Evolutionary conservation across 2,329 filamentous ascomycete species (phyloP).

Genomic region (Diaporthe sp.): DNA sequence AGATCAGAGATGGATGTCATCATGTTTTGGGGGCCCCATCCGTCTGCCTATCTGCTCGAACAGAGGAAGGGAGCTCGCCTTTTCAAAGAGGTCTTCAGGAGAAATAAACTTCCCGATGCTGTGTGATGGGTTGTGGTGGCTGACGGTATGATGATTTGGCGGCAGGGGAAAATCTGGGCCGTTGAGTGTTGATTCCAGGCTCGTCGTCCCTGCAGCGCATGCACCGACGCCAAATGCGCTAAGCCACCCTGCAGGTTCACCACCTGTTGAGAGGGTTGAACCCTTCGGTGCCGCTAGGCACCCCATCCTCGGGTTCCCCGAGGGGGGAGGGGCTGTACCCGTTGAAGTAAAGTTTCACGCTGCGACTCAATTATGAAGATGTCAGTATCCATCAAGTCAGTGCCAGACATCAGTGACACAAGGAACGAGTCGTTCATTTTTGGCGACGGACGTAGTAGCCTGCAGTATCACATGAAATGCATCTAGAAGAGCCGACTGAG

Average conservation of each 20-base stretch:
- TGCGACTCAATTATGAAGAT: background rate
- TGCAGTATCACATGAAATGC: background rate
- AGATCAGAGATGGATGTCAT: constrained; percentile 30
- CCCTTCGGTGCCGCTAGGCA: background rate
- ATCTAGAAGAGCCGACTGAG: background rate
- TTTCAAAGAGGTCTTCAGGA: background rate
- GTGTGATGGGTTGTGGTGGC: background rate
- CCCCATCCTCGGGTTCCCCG: too few species aligned
- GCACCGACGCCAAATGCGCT: constrained; percentile 15
- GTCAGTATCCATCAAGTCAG: background rate
- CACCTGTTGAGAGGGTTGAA: background rate
- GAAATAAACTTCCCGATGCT: background rate
- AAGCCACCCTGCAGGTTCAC: background rate
- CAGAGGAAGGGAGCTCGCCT: background rate
- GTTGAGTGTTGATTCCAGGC: background rate
- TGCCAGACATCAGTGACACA: background rate
- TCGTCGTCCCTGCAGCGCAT: background rate
- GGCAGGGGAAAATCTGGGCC: background rate
- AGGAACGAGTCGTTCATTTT: background rate
- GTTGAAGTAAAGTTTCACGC: background rate
- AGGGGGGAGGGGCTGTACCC: too few species aligned
- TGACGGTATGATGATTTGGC: background rate
- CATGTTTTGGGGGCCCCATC: background rate
- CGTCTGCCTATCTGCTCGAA: background rate
- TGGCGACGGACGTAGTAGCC: background rate